Base-by-base conservation (phyloP, 2,329 filamentous ascomycete species). In the Chrysosporium queenslandicum region DNA sequence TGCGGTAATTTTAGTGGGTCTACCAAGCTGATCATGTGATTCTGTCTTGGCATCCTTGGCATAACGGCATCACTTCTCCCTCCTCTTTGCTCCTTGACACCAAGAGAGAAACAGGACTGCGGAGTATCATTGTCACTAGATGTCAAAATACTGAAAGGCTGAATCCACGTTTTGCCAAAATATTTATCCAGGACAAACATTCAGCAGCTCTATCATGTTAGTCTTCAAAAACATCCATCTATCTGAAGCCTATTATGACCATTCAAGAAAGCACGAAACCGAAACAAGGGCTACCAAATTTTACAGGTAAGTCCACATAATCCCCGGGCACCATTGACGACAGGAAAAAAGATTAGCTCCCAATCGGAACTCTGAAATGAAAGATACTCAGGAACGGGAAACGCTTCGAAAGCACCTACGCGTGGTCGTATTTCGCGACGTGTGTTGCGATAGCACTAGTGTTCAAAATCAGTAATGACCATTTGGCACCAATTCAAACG, bases 401-500 rank as follows among this genome's bases (percentile, higher is more conserved):
- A 50, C 8, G 21, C 16, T n/a, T 39, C 21, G 6, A 16, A 9
- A 9, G 25, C 34, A 47, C 29, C 18, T 54, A 56, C 41, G 71
- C 70, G 61, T 68, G 64, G 14, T 83, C 73, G 65, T 91, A 91
- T 72, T 88, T 89, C 60, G 79, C 78, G 68, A 83, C 74, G 72
- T 91, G 87, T 43, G 78, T 86, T 52, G 82, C 66, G 66, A 92
- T 90, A 56, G 87, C 85, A 71, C 86, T 87, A n/a, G 63, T 20
- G 45, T 54, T 34, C 18, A 55, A 50, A 39, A 29, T 55, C 34
- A 55, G 57, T 54, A 60, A 59, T 29, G 41, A 21, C n/a, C 23
- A n/a, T 20, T n/a, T 29, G 27, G 27, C 27, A 29, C 27, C 23
- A 36, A 12, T 27, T 9, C 18, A 21, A n/a, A 30, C 5, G 14